Percentiles rank a stretch among this genome's conserved stretches.
These are phyloP conservation scores for Drechslerella coelobrocha DNA, from an alignment of 2,329 filamentous ascomycete genomes.

Conservation along the genomic window DNA sequence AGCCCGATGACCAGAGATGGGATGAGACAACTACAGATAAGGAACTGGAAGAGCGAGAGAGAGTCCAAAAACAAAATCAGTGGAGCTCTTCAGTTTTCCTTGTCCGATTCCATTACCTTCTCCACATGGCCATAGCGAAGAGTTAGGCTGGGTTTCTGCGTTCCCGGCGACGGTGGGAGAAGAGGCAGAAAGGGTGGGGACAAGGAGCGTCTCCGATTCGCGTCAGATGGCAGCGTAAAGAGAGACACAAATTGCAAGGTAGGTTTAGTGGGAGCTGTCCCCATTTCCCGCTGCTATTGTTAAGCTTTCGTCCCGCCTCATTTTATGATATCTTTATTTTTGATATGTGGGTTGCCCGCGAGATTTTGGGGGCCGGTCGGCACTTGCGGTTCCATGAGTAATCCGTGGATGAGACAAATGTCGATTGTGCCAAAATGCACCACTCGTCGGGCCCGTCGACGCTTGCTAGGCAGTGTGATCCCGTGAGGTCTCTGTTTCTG, in stretches of 20 bases:
- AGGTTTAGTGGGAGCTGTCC: constrained; percentile 18
- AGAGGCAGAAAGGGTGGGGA: constrained; percentile 23
- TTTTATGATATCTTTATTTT: background rate
- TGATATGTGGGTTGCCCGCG: background rate
- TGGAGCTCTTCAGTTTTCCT: constrained; percentile 48
- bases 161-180: constrained; percentile 36
- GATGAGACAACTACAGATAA: constrained; percentile 51
- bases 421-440: background rate
- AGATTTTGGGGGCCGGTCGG: no score
- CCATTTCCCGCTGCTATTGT: constrained; percentile 1
- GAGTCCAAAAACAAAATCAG: constrained; percentile 6
- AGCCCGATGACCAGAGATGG: constrained; percentile 49
- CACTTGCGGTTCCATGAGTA: no score
- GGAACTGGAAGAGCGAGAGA: constrained; percentile 24
- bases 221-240: constrained; percentile 33
- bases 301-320: constrained; percentile 30
- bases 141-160: constrained; percentile 30
- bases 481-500: constrained; percentile 44
- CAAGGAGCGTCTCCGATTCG: constrained; percentile 51
- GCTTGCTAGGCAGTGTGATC: constrained; percentile 37
- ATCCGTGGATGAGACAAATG: background rate
- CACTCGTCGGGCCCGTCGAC: constrained; percentile 2
- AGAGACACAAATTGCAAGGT: constrained; percentile 10
- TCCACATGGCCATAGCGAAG: constrained; percentile 42
- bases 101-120: constrained; percentile 35